phyloP scores from a whole-genome alignment of 208 protist species.

The Phytomonas serpens region DNA sequence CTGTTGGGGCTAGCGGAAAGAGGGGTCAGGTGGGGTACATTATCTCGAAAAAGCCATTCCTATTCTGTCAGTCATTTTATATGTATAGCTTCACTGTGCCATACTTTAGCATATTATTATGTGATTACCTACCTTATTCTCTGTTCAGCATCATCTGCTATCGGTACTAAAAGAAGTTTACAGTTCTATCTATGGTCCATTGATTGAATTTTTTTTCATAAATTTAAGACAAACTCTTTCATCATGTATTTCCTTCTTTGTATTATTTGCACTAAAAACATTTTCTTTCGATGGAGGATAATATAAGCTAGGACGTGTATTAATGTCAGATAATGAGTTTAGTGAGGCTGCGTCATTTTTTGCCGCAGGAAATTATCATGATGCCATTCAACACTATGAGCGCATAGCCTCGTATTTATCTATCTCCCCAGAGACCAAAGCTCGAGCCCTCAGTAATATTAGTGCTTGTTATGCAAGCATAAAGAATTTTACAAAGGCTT shows the following conservation, averaged over 20 bases:
- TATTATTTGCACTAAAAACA: slow-evolving; percentile 6
- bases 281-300: background rate
- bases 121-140: background rate
- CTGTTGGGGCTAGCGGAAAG: background rate
- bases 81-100: background rate
- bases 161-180: background rate
- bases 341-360: slow-evolving; percentile 41
- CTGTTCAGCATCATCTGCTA: background rate
- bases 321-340: slow-evolving; percentile 47
- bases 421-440: slow-evolving; percentile 20
- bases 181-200: background rate
- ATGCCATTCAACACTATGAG: slow-evolving; percentile 44
- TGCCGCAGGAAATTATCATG: slow-evolving; percentile 27
- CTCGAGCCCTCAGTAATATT: slow-evolving; percentile 69
- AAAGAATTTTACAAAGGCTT: slow-evolving; percentile 42
- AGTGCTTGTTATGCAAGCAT: slow-evolving; percentile 70
- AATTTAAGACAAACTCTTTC: background rate
- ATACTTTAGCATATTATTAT: background rate
- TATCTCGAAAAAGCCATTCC: background rate
- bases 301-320: background rate
- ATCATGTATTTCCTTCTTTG: background rate
- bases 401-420: slow-evolving; percentile 19
- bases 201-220: background rate
- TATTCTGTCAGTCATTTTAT: background rate
- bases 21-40: background rate